These are phyloP conservation scores for Arachis stenosperma DNA, from an alignment of 306 rosid species.

Conservation along the genomic window DNA sequence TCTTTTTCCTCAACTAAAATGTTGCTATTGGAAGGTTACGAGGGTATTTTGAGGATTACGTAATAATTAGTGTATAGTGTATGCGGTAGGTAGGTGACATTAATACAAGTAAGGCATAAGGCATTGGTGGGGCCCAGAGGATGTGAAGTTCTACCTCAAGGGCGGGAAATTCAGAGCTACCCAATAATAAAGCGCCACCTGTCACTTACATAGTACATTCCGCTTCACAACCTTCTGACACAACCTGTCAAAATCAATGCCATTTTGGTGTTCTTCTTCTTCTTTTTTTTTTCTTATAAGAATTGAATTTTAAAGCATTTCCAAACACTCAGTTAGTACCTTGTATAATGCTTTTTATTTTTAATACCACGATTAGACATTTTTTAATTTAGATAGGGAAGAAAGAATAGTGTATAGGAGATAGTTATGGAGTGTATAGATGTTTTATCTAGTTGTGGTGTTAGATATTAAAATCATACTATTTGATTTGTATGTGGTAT, in stretches of 20 bases:
- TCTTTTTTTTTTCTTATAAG: background rate
- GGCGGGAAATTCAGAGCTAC: conserved; percentile 39
- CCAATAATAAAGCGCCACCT: background rate
- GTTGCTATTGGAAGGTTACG: background rate
- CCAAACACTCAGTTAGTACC: too few species aligned
- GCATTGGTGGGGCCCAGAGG: conserved; percentile 8
- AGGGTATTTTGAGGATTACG: conserved; percentile 3
- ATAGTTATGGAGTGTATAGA: too few species aligned
- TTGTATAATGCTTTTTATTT: too few species aligned
- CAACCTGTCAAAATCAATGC: background rate
- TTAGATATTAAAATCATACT: too few species aligned
- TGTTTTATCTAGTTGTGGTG: too few species aligned
- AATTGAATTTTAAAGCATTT: too few species aligned
- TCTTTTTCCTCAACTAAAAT: too few species aligned
- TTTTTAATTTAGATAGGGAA: too few species aligned
- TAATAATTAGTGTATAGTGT: background rate
- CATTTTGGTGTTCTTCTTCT: too few species aligned
- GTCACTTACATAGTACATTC: background rate
- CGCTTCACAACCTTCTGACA: conserved; percentile 4
- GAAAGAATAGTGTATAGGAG: too few species aligned
- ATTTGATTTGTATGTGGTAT: too few species aligned
- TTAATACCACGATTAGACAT: too few species aligned
- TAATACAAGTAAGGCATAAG: conserved; percentile 18
- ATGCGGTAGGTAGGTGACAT: conserved; percentile 3
- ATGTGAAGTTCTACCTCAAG: background rate